Evolutionary conservation across 495 filamentous ascomycete species (phyloP).

Genomic region (Chaetomium fimeti): DNA sequence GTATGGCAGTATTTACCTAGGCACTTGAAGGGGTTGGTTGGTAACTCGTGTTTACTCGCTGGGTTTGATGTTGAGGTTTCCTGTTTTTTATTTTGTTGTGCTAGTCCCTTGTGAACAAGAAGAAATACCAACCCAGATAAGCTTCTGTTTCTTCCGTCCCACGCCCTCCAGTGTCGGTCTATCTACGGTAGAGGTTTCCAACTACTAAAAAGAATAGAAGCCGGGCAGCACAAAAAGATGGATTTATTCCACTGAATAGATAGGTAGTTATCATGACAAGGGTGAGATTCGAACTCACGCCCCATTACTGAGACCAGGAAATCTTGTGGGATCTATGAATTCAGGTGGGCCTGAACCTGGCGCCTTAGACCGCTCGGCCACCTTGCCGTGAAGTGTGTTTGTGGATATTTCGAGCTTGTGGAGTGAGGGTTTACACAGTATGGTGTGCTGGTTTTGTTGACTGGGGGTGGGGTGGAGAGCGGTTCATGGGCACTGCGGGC

Average conservation of each 20-base stretch:
- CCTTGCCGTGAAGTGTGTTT: constrained; percentile 19
- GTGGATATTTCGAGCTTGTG: constrained; percentile 9
- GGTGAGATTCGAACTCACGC: constrained; percentile 28
- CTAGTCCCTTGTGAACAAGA: too few species aligned
- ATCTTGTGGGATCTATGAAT: constrained; percentile 7
- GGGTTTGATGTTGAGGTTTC: neutral
- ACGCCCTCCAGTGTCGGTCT: too few species aligned
- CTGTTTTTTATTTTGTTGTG: too few species aligned
- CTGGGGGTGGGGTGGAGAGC: neutral
- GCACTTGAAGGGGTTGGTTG: too few species aligned
- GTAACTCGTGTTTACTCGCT: too few species aligned
- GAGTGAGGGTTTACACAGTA: constrained; percentile 5
- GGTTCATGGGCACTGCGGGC: neutral
- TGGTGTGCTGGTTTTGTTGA: neutral
- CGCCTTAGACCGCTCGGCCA: constrained; percentile 28
- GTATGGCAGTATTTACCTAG: neutral
- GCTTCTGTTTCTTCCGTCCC: too few species aligned
- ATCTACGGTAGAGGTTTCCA: too few species aligned
- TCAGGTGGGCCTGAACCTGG: constrained; percentile 29
- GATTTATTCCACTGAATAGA: too few species aligned
- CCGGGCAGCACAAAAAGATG: too few species aligned
- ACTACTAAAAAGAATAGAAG: too few species aligned
- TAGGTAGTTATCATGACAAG: constrained; percentile 13
- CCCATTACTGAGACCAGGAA: constrained; percentile 24
- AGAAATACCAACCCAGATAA: too few species aligned